Evolutionary conservation across 176 grass and related monocot species (phyloP).

Genomic region (Phyllostachys edulis): DNA sequence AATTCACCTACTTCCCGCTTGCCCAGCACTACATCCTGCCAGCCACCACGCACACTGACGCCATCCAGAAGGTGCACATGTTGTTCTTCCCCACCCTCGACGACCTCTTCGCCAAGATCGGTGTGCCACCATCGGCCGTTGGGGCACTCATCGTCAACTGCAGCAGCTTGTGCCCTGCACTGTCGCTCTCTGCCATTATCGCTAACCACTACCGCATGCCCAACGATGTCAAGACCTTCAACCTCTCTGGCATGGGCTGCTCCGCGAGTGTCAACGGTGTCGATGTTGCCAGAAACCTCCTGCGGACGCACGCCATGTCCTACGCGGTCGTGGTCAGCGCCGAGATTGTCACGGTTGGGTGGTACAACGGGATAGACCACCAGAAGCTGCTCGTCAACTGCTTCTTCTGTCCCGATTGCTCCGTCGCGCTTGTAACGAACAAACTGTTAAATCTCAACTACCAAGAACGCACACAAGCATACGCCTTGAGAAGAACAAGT

Average conservation of each 20-base stretch:
- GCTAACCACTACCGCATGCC: slow-evolving; percentile 52
- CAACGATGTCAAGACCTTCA: slow-evolving; percentile 50
- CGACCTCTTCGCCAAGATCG: slow-evolving; percentile 52
- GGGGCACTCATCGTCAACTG: slow-evolving; percentile 69
- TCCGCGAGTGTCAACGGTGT: slow-evolving; percentile 51
- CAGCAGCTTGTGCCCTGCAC: slow-evolving; percentile 51
- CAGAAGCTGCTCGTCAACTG: slow-evolving; percentile 78
- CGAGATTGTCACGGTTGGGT: slow-evolving; percentile 69
- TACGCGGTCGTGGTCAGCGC: slow-evolving; percentile 72
- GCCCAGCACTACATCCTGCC: slow-evolving; percentile 61
- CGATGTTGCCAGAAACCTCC: slow-evolving; percentile 43
- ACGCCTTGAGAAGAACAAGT: too few species aligned
- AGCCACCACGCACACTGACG: slow-evolving; percentile 38
- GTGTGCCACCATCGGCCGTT: slow-evolving; percentile 41
- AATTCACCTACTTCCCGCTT: slow-evolving; percentile 65
- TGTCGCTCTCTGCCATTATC: slow-evolving; percentile 62
- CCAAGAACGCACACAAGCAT: too few species aligned
- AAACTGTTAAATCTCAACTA: too few species aligned
- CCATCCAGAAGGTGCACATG: slow-evolving; percentile 47
- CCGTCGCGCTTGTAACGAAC: slow-evolving; percentile 53
- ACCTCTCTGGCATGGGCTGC: slow-evolving; percentile 86
- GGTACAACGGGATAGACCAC: slow-evolving; percentile 65
- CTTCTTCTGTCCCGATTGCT: slow-evolving; percentile 78
- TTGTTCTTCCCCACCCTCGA: slow-evolving; percentile 54
- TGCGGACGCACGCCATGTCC: slow-evolving; percentile 11